These are phyloP conservation scores for Coelastrella sp. DNA, from an alignment of 139 green algal species.

Conservation along the genomic window DNA sequence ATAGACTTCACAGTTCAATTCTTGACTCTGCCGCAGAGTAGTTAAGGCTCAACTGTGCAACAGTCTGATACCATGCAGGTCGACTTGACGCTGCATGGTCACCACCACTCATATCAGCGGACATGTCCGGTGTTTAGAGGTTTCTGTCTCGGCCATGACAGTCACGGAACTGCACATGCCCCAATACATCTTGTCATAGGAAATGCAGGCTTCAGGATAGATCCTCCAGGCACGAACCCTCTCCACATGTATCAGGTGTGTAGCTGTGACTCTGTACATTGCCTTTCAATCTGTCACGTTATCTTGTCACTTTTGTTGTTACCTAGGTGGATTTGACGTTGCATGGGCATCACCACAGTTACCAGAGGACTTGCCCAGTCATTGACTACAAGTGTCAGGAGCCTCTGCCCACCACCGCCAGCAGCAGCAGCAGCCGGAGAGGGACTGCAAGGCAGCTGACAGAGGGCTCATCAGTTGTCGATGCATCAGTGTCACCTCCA, in stretches of 20 bases:
- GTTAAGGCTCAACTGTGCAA: neutral
- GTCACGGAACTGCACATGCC: neutral
- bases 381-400: neutral
- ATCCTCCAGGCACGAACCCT: neutral
- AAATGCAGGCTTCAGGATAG: slow-evolving; percentile 52
- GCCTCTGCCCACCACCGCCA: neutral
- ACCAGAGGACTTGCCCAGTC: slow-evolving; percentile 76
- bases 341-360: slow-evolving; percentile 79
- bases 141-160: slow-evolving; percentile 30
- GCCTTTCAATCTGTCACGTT: neutral
- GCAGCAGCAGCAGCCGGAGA: slow-evolving; percentile 26
- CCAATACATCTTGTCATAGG: slow-evolving; percentile 79
- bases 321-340: slow-evolving; percentile 72
- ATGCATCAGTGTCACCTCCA: slow-evolving; percentile 34
- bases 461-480: slow-evolving; percentile 42
- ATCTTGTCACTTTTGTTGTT: neutral
- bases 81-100: slow-evolving; percentile 54
- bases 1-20: neutral
- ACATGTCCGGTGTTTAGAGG: slow-evolving; percentile 62
- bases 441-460: neutral
- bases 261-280: neutral
- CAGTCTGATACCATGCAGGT: neutral
- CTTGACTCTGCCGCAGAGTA: neutral
- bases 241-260: slow-evolving; percentile 15
- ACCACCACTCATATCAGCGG: slow-evolving; percentile 81